Evolutionary conservation across 495 filamentous ascomycete species (phyloP).

Genomic region (Aspergillus leporis): DNA sequence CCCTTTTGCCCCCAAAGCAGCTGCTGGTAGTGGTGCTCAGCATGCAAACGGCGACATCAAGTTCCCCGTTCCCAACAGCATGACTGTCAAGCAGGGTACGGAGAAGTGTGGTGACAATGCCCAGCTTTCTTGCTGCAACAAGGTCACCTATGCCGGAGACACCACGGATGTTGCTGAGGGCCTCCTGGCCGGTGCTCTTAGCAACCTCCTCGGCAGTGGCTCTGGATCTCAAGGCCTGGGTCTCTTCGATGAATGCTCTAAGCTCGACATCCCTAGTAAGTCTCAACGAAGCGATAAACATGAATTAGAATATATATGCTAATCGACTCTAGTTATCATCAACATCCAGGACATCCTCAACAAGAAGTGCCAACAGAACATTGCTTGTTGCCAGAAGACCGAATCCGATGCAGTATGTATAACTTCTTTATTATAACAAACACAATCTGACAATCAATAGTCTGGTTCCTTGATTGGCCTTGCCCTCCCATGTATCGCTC

Average conservation of each 20-base stretch:
- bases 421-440: background rate
- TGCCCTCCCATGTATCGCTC: slow-evolving; percentile 48
- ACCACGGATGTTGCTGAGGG: slow-evolving; percentile 31
- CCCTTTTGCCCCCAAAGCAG: slow-evolving; percentile 9
- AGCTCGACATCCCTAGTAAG: slow-evolving; percentile 29
- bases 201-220: slow-evolving; percentile 32
- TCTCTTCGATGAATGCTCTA: slow-evolving; percentile 42
- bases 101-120: slow-evolving; percentile 50
- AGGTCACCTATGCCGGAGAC: slow-evolving; percentile 47
- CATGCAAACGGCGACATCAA: slow-evolving; percentile 32
- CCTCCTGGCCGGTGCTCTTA: slow-evolving; percentile 31
- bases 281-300: background rate
- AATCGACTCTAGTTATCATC: slow-evolving; percentile 16
- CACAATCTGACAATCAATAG: slow-evolving; percentile 19
- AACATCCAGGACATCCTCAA: slow-evolving; percentile 39
- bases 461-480: slow-evolving; percentile 42
- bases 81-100: slow-evolving; percentile 49
- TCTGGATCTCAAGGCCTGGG: slow-evolving; percentile 35
- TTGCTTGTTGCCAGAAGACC: slow-evolving; percentile 53
- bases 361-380: slow-evolving; percentile 51
- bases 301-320: background rate
- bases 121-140: slow-evolving; percentile 50
- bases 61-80: slow-evolving; percentile 39
- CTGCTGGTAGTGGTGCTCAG: slow-evolving; percentile 24
- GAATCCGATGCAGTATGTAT: slow-evolving; percentile 36